phyloP scores from a whole-genome alignment of 805 yeast genomes.

The Cyberlindnera euphorbiiphila region DNA sequence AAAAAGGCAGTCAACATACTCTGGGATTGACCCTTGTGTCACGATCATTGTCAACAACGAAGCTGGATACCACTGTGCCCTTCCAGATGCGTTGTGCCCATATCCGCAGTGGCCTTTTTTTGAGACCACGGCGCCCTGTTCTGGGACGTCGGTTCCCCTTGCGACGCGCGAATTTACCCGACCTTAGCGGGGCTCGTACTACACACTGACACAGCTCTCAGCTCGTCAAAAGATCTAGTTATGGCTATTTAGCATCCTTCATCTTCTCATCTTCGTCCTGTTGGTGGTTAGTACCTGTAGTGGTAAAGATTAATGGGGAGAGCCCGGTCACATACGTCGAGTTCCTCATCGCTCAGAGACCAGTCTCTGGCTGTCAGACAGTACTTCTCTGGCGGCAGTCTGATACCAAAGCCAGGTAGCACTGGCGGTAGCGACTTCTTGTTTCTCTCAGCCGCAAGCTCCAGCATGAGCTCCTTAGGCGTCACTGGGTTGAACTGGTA shows the following conservation, averaged over 20 bases:
- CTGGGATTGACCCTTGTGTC: constrained; percentile 63
- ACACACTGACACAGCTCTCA: no score
- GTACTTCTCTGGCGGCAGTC: constrained; percentile 96
- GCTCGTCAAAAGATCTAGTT: no score
- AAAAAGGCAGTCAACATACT: constrained; percentile 34
- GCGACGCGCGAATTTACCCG: no score
- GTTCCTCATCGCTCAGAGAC: constrained; percentile 52
- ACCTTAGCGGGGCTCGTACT: no score
- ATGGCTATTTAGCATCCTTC: constrained; percentile 18
- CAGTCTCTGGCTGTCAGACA: constrained; percentile 84
- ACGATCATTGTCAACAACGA: constrained; percentile 29
- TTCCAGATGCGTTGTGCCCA: no score
- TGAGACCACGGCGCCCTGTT: no score
- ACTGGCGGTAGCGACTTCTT: constrained; percentile 88
- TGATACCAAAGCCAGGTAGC: constrained; percentile 84
- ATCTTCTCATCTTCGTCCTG: constrained; percentile 24
- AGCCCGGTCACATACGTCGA: constrained; percentile 9
- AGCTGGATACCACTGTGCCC: no score
- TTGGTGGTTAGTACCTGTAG: constrained; percentile 5
- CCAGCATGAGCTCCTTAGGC: constrained; percentile 87
- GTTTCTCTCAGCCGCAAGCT: constrained; percentile 89
- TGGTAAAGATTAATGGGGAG: neutral
- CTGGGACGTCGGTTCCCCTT: no score
- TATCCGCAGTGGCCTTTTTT: no score
- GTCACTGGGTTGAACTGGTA: constrained; percentile 95